Evolutionary conservation across 768 basidiomycete genomes (phyloP), one percentile per base, ranked within the genome.

Genomic region (Hygrophorus pudorinus): DNA sequence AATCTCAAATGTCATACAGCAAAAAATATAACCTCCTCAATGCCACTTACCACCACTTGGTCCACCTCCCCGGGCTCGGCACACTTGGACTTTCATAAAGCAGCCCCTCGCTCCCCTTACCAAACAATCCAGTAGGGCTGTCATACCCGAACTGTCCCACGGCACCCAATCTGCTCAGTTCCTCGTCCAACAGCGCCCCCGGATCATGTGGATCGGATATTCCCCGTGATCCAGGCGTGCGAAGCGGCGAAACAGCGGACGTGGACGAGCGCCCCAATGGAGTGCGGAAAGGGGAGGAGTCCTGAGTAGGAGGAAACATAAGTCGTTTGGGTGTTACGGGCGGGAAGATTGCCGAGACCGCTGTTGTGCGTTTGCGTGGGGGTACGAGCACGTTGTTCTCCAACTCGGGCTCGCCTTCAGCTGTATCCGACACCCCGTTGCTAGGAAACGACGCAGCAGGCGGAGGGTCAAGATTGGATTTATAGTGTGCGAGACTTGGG

Each of bases 171-270:
- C 79, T 65, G 38, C 70, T 73, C 44, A 89, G 64, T 46, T 89
- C 86, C 39, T 88, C 86, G 38, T 85, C 81, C 17, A 88, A 64
- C 34, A 85, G 53, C 27, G 72, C 65, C 27, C 73, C 65, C 3
- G 84, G 81, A 59, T 86, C 81, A 50, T 83, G 78, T 24, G 84
- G 83, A 56, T 86, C 85, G 49, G 76, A 78, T 27, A 83, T 67
- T 20, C 54, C 64, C 48, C 72, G 62, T 35, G 72, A 66, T 10
- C 67, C 67, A 3, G 76, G 78, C 10, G 75, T 72, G 14, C 71
- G 68, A 58, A 72, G 73, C 9, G 66, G 65, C 17, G 67, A 67
- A 21, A 55, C 53, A 39, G 55, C 56, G 14, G 53, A 48, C 4
- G 53, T 39, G 24, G 57, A 53, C 8, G 52, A 50, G 35, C 54